Percentiles rank a stretch among this genome's conserved stretches.
These are phyloP conservation scores for Medicago arabica DNA, from an alignment of 306 rosid genomes.

Conservation along the genomic window DNA sequence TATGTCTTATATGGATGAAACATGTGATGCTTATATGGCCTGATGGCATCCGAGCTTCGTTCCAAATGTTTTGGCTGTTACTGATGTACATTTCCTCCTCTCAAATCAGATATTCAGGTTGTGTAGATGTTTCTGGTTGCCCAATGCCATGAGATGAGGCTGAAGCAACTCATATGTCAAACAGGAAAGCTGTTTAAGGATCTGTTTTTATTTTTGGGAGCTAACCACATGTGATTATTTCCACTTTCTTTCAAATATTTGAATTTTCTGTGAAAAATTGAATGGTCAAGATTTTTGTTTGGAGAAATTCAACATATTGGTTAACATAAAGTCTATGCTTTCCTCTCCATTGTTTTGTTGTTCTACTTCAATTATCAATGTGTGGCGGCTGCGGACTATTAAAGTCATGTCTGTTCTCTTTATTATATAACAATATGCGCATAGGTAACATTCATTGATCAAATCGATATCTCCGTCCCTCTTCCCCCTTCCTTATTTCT, in stretches of 20 bases:
- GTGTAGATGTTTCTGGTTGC: conserved; percentile 22
- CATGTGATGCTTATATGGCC: conserved; percentile 33
- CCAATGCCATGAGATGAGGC: conserved; percentile 35
- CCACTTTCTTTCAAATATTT: neutral
- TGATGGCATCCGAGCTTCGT: conserved; percentile 17
- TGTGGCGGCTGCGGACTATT: neutral
- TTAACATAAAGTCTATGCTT: neutral
- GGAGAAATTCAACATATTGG: neutral
- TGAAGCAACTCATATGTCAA: conserved; percentile 34
- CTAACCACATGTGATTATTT: conserved; percentile 21
- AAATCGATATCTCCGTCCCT: neutral
- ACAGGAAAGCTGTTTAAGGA: conserved; percentile 34
- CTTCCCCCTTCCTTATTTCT: neutral
- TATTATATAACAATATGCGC: neutral
- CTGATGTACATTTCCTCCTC: neutral
- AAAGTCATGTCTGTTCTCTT: neutral
- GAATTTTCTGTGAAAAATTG: neutral
- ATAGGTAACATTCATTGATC: neutral
- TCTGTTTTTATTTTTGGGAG: conserved; percentile 24
- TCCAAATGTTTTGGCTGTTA: conserved; percentile 12
- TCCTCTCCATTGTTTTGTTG: neutral
- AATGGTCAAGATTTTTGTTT: neutral
- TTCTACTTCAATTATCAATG: neutral
- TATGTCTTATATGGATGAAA: conserved; percentile 2
- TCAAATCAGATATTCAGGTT: conserved; percentile 18